Evolutionary conservation across 31 red algal genomes (phyloP).

Genomic region (Porphyra umbilicalis): DNA sequence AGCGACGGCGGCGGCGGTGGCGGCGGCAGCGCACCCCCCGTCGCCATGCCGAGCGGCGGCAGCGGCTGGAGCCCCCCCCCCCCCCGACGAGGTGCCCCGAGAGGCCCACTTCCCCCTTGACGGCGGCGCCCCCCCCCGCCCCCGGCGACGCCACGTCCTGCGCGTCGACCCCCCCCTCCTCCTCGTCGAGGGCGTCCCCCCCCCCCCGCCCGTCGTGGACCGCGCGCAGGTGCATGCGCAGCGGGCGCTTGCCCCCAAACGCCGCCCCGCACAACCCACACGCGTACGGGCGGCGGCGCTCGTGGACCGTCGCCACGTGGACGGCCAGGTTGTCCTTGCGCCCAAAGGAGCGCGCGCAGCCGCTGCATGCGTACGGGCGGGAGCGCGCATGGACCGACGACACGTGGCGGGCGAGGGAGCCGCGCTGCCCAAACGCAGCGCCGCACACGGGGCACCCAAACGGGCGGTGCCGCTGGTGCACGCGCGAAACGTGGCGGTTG

Average conservation of each 20-base stretch:
- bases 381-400: conserved; percentile 35
- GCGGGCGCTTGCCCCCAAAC: conserved; percentile 44
- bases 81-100: not conserved
- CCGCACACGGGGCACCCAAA: conserved; percentile 32
- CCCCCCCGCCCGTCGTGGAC: conserved; percentile 14
- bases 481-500: conserved; percentile 43
- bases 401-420: conserved; percentile 37
- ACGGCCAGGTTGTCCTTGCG: conserved; percentile 28
- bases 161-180: not conserved
- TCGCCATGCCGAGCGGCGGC: not conserved
- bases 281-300: conserved; percentile 17
- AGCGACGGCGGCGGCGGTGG: too few species aligned
- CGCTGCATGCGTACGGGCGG: conserved; percentile 14
- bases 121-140: not conserved
- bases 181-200: not conserved
- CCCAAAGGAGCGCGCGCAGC: conserved; percentile 19
- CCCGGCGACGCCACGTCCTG: not conserved
- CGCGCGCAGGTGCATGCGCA: conserved; percentile 37
- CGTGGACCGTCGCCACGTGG: conserved; percentile 22
- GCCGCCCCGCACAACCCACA: conserved; percentile 34
- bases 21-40: too few species aligned
- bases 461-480: conserved; percentile 41
- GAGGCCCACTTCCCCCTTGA: not conserved
- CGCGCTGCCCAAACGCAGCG: conserved; percentile 41
- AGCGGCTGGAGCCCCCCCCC: not conserved